Percentiles rank a stretch among this genome's conserved stretches.
phyloP scores from a whole-genome alignment of 2,329 filamentous ascomycete species.

The Chaetomiaceae sp. region DNA sequence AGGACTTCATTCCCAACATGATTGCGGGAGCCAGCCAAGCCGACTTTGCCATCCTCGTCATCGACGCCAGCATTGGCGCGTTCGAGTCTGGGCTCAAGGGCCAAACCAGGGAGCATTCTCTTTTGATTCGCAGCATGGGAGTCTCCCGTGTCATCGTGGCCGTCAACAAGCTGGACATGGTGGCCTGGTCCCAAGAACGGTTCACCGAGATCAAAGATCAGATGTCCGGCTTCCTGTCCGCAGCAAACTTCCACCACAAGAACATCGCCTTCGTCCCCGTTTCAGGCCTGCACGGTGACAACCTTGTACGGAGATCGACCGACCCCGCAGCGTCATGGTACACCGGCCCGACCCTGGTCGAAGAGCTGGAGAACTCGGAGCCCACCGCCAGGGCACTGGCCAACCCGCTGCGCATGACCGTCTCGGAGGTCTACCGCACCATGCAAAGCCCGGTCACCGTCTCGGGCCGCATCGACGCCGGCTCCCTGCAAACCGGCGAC shows the following conservation, averaged over 20 bases:
- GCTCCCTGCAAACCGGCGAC: conserved; percentile 81
- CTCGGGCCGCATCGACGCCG: conserved; percentile 79
- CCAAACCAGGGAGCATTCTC: conserved; percentile 89
- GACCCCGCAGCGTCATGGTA: conserved; percentile 70
- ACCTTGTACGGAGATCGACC: conserved; percentile 62
- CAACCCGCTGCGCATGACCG: conserved; percentile 79
- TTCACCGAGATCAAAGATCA: conserved; percentile 85
- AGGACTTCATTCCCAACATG: conserved; percentile 98
- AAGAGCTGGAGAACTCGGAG: conserved; percentile 80
- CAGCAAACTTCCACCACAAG: conserved; percentile 75
- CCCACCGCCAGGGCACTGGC: conserved; percentile 65
- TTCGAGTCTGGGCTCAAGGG: conserved; percentile 92
- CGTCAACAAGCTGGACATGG: conserved; percentile 91
- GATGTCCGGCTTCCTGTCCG: conserved; percentile 74
- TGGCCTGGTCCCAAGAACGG: conserved; percentile 74
- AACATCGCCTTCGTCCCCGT: conserved; percentile 85
- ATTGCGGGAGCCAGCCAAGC: conserved; percentile 94
- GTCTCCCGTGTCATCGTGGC: conserved; percentile 84
- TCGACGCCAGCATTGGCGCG: conserved; percentile 84
- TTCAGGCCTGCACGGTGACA: conserved; percentile 83
- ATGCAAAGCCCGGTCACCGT: conserved; percentile 78
- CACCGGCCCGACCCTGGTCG: conserved; percentile 68
- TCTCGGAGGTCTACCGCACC: conserved; percentile 81
- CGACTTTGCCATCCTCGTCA: conserved; percentile 90
- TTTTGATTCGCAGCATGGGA: conserved; percentile 85